Evolutionary conservation across 768 basidiomycete genomes (phyloP).

Genomic region (Kwoniella sp.): DNA sequence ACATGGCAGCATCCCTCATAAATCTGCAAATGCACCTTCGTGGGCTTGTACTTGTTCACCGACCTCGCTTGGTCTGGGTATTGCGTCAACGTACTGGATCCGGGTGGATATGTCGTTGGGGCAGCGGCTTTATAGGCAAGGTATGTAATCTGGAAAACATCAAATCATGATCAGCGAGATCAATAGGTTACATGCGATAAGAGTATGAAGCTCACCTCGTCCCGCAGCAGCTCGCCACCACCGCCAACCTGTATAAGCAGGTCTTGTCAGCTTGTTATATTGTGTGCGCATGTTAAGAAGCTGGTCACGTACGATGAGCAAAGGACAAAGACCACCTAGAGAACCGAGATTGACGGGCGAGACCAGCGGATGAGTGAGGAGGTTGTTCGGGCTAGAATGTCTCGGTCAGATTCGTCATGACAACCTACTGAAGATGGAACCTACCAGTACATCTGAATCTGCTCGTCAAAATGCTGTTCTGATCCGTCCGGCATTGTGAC

Average conservation of each 20-base stretch:
- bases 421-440: constrained; percentile 21
- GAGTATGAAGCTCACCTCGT: constrained; percentile 30
- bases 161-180: neutral
- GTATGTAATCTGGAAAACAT: constrained; percentile 33
- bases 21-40: constrained; percentile 54
- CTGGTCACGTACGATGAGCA: constrained; percentile 42
- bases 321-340: constrained; percentile 53
- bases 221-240: constrained; percentile 47
- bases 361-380: constrained; percentile 52
- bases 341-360: constrained; percentile 52
- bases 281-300: neutral
- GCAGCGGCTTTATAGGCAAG: constrained; percentile 53
- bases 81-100: constrained; percentile 32
- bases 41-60: constrained; percentile 48
- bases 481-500: constrained; percentile 42
- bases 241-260: constrained; percentile 31
- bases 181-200: neutral
- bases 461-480: constrained; percentile 41
- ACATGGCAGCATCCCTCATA: constrained; percentile 54
- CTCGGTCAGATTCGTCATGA: neutral
- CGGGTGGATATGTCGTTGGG: constrained; percentile 43
- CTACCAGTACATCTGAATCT: constrained; percentile 54
- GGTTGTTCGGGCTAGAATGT: constrained; percentile 40
- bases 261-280: constrained; percentile 8
- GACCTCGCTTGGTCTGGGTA: constrained; percentile 47